Evolutionary conservation across 306 rosid species (phyloP), one percentile per base, ranked within the genome.

Genomic region (Rubus parviflorus): DNA sequence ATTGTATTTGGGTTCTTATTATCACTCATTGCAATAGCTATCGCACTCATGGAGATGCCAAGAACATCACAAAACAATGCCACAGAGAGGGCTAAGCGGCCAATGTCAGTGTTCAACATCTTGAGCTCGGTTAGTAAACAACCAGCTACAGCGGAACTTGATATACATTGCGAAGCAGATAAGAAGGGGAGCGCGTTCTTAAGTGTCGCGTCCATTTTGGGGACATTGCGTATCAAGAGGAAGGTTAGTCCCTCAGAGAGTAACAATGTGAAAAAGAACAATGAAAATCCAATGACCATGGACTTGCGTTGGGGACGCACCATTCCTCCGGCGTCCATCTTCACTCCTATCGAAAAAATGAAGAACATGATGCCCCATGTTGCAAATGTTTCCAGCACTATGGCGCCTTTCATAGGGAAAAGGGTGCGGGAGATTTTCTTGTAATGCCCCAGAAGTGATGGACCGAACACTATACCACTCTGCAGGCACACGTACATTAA

Each of bases 381-480:
- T 13, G 84, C 77, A 35, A 51, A 5, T 23, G 90, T 90, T 40
- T 88, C 87, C 5, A 90, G 70, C 15, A 82, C 71, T 45, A 82
- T 0, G 14, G 56, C 0, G 61, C 92, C 88, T 73, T 74, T 81
- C 2, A 22, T 0, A 0, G 96, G 96, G 82, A 88, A 90, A 37
- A 90, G 70, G 17, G 4, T 0, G 2, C n/a, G 5, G 0, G 79
- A 45, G 37, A 90, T 5, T 58, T 20, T 3, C 68, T 68, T 76
- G 19, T 48, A 3, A 38, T 78, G 79, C 63, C 92, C 92, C 66
- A 88, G 65, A 60, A 73, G 12, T 57, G 96, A 88, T 48, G 96
- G 96, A 6, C 92, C 96, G 67, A 90, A 83, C 49, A 88, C 0
- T 66, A 86, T 8, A 77, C 96, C 92, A 2, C 89, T 86, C 96